A percentile compares a stretch with the other conserved stretches of the same genome.
Evolutionary conservation across 768 basidiomycete genomes (phyloP).

Genomic region (Lentinula sp.): DNA sequence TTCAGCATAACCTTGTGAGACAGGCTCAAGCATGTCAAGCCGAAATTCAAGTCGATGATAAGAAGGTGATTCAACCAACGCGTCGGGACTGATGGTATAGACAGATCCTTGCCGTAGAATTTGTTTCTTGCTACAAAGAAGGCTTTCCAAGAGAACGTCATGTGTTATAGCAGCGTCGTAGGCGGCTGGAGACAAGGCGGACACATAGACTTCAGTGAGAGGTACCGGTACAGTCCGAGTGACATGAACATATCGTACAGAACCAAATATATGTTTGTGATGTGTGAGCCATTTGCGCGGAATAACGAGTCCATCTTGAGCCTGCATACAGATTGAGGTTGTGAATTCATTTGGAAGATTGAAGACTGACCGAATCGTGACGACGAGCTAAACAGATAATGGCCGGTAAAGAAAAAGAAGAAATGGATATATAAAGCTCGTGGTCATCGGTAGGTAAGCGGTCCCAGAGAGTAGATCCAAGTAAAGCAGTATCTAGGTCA

Average conservation of each 20-base stretch:
- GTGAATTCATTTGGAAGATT: neutral
- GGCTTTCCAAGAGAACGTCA: constrained; percentile 31
- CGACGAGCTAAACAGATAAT: constrained; percentile 28
- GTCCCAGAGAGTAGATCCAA: constrained; percentile 27
- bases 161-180: constrained; percentile 35
- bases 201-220: constrained; percentile 46
- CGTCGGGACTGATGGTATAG: constrained; percentile 20
- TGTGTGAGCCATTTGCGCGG: constrained; percentile 33
- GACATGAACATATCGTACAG: constrained; percentile 14
- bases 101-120: constrained; percentile 50
- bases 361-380: constrained; percentile 30
- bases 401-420: constrained; percentile 1
- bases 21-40: constrained; percentile 62
- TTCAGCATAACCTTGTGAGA: constrained; percentile 60
- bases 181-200: constrained; percentile 43
- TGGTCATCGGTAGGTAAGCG: constrained; percentile 1
- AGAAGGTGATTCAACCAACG: constrained; percentile 8
- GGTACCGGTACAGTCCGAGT: constrained; percentile 22
- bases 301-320: constrained; percentile 26
- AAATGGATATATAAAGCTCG: constrained; percentile 15
- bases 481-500: constrained; percentile 17
- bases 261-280: constrained; percentile 29
- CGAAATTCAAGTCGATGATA: constrained; percentile 30
- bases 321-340: neutral
- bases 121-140: constrained; percentile 32